These are phyloP conservation scores for Drechslera avenae DNA, from an alignment of 2,329 filamentous ascomycete genomes.

Conservation along the genomic window DNA sequence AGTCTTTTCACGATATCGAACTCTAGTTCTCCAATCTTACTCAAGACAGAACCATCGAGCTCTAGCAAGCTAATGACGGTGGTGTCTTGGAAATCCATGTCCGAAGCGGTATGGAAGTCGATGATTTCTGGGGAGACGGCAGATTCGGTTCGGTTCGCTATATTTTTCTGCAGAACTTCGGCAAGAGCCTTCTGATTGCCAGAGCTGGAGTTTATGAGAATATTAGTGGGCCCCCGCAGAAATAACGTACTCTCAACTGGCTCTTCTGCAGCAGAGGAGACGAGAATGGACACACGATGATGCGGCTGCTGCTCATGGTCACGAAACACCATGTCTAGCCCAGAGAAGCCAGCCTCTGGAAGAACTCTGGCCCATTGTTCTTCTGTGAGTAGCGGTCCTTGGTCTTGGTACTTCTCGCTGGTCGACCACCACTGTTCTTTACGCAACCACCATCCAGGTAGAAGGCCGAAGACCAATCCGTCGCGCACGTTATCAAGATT, in stretches of 20 bases:
- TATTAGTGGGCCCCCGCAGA: neutral
- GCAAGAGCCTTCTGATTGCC: neutral
- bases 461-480: slow-evolving; percentile 15
- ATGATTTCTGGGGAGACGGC: neutral
- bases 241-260: too few relatives aligned
- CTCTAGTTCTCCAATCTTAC: neutral
- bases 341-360: slow-evolving; percentile 35
- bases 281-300: neutral
- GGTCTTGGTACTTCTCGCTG: neutral
- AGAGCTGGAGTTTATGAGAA: neutral
- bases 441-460: slow-evolving; percentile 28
- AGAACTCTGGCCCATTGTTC: slow-evolving; percentile 41
- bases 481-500: neutral
- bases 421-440: neutral
- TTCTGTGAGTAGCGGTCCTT: neutral
- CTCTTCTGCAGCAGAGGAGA: neutral
- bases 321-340: slow-evolving; percentile 23
- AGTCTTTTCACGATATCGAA: neutral
- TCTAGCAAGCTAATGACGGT: neutral
- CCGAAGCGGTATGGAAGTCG: neutral
- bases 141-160: neutral
- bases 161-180: neutral
- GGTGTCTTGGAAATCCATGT: neutral
- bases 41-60: neutral
- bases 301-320: slow-evolving; percentile 3